These are phyloP conservation scores for Henckelia pumila DNA, from an alignment of 257 asterid species.

Conservation along the genomic window DNA sequence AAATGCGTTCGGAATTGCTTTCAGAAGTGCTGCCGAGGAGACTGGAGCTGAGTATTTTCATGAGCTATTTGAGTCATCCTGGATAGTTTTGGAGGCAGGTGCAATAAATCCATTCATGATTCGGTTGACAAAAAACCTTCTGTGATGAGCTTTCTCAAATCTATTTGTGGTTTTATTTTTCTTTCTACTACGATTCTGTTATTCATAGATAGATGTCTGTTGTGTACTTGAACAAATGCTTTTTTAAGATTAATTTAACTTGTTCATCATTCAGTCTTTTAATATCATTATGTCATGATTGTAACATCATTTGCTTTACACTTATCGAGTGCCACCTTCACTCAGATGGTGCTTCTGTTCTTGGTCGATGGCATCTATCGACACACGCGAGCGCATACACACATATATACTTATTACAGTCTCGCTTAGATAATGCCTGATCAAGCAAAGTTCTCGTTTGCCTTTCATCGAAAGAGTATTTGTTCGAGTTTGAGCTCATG, in stretches of 20 bases:
- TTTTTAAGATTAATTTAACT: conserved; percentile 24
- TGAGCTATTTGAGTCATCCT: conserved; percentile 94
- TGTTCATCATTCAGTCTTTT: conserved; percentile 24
- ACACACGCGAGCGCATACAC: too few species aligned
- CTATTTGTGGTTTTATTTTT: conserved; percentile 20
- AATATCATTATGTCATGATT: neutral
- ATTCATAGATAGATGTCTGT: conserved; percentile 31
- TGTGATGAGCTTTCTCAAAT: conserved; percentile 34
- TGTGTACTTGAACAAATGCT: conserved; percentile 23
- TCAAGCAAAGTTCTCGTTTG: neutral
- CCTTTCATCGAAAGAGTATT: too few species aligned
- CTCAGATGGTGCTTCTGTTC: neutral
- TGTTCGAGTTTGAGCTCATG: neutral
- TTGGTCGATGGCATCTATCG: neutral
- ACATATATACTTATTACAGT: too few species aligned
- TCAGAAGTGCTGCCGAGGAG: conserved; percentile 87
- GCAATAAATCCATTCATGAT: conserved; percentile 94
- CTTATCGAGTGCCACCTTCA: neutral
- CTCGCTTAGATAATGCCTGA: too few species aligned
- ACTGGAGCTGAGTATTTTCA: conserved; percentile 91
- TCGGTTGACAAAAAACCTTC: conserved; percentile 81
- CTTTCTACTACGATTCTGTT: conserved; percentile 31
- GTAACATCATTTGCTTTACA: too few species aligned
- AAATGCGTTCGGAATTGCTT: conserved; percentile 88
- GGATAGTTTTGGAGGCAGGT: conserved; percentile 84